Conservation (phyloP, 2,329 filamentous ascomycete species). For the Phaeosphaeria sp. region DNA sequence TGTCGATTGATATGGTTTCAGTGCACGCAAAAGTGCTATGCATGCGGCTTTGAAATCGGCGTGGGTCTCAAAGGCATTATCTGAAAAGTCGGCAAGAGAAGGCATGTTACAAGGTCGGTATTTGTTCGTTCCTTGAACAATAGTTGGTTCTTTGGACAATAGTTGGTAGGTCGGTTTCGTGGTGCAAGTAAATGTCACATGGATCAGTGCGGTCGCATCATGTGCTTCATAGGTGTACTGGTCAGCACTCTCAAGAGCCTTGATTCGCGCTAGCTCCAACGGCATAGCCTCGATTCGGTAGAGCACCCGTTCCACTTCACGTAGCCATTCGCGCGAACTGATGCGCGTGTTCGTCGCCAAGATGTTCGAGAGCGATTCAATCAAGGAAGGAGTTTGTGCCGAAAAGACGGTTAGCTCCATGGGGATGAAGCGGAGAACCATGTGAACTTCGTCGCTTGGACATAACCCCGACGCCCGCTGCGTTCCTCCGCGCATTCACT, state of each 20-base stretch:
- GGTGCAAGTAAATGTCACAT: not conserved
- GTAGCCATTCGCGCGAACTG: not conserved
- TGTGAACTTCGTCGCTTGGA: slow-evolving; percentile 10
- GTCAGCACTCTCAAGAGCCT: not conserved
- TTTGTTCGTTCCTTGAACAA: too few relatives aligned
- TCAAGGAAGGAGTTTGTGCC: slow-evolving; percentile 18
- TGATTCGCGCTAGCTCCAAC: not conserved
- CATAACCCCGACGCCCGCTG: slow-evolving; percentile 33
- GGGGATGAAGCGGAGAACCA: slow-evolving; percentile 30
- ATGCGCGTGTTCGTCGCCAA: not conserved
- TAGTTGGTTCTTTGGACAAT: not conserved
- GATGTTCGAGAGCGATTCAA: not conserved
- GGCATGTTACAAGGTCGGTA: too few relatives aligned
- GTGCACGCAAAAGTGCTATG: slow-evolving; percentile 28
- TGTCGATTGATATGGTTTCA: slow-evolving; percentile 38
- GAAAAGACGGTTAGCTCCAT: slow-evolving; percentile 19
- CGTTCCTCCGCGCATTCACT: slow-evolving; percentile 27
- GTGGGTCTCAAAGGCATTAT: slow-evolving; percentile 33
- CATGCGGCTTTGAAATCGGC: slow-evolving; percentile 34
- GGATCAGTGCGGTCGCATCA: not conserved
- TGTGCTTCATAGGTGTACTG: not conserved
- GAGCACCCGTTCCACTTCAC: not conserved
- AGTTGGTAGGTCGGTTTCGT: not conserved
- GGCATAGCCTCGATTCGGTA: not conserved
- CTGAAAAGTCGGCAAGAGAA: slow-evolving; percentile 34